Base-by-base conservation (phyloP, 768 basidiomycete species). In the Auricularia auricula-judae region DNA sequence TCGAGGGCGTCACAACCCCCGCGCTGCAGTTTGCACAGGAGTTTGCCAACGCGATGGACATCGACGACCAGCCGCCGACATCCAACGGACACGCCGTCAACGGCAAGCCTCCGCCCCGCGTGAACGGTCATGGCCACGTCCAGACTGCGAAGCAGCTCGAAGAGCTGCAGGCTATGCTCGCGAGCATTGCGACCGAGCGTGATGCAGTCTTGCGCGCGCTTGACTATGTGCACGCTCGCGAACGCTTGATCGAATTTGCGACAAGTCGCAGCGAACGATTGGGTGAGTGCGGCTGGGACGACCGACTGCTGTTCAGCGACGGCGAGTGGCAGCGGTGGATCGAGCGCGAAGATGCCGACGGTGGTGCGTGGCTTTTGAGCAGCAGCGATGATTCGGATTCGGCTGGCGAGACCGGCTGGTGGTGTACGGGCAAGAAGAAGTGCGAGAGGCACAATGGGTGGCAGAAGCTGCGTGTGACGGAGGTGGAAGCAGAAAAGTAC, bases 221-320 rank as follows among this genome's bases (percentile, higher is more conserved):
- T 80, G 88, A 89, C 65, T 78, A 85, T 39, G 77, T 90, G 18
- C 62, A 81, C 10, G 88, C 88, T 86, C 82, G 88, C 64, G 87
- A 87, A 75, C 82, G 80, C 64, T 73, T 91, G 35, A 76, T 89
- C 16, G 81, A 84, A 64, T 79, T 89, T 53, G 89, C 89, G 29
- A 79, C 76, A n/a, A 82, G 82, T 54, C 81, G 89, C 43, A 84
- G 88, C 10, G 84, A 84, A 65, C 75, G 77, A n/a, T 71, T 84
- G 16, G 82, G 83, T 18, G 83, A 84, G 68, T 97, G 93, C 74
- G 93, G 94, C 3, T 94, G 93, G 86, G 93, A 97, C 73, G 86
- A 87, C 69, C 80, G 93, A 36, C 78, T 97, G 29, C 88, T 88
- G 66, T 86, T 87, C 71, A 87, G 87, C n/a, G 89, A 92, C 59